Conservation (phyloP, 441 rosid species). For the Cnidoscolus chayamansa region DNA sequence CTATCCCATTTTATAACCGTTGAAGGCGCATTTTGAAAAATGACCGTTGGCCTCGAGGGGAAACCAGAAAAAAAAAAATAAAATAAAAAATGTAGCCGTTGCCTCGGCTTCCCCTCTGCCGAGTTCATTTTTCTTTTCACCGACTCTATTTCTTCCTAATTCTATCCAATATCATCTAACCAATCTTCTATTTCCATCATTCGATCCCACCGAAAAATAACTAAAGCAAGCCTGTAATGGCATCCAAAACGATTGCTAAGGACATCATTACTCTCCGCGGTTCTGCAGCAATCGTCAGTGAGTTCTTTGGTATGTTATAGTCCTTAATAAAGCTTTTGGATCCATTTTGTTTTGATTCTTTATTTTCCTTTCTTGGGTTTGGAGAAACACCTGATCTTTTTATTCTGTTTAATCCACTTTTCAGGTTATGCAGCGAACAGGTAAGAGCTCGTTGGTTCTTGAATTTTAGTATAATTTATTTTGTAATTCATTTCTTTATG, state of each 20-base stretch:
- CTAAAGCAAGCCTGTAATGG: slow-evolving; percentile 40
- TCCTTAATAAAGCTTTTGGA: neutral
- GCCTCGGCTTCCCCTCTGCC: neutral
- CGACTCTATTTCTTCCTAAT: slow-evolving; percentile 1
- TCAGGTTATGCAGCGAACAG: slow-evolving; percentile 98
- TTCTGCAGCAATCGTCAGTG: slow-evolving; percentile 94
- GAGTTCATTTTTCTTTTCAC: slow-evolving; percentile 10
- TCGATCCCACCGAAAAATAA: neutral
- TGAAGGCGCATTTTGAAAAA: slow-evolving; percentile 28
- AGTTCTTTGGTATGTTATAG: slow-evolving; percentile 64
- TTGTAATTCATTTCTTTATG: neutral
- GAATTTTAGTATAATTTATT: neutral
- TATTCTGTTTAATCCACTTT: neutral
- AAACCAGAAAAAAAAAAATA: slow-evolving; percentile 17
- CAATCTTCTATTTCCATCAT: neutral
- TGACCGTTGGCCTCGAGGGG: slow-evolving; percentile 23
- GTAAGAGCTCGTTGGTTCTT: slow-evolving; percentile 30
- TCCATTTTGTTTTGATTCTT: neutral
- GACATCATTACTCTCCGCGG: slow-evolving; percentile 95
- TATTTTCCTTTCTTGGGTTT: slow-evolving; percentile 6
- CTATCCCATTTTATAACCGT: slow-evolving; percentile 23
- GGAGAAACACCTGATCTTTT: slow-evolving; percentile 15
- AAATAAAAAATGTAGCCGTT: slow-evolving; percentile 39
- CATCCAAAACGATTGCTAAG: slow-evolving; percentile 71
- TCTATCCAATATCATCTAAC: neutral